Evolutionary conservation across 2,329 filamentous ascomycete species (phyloP).

Genomic region (Xylaria sp.): DNA sequence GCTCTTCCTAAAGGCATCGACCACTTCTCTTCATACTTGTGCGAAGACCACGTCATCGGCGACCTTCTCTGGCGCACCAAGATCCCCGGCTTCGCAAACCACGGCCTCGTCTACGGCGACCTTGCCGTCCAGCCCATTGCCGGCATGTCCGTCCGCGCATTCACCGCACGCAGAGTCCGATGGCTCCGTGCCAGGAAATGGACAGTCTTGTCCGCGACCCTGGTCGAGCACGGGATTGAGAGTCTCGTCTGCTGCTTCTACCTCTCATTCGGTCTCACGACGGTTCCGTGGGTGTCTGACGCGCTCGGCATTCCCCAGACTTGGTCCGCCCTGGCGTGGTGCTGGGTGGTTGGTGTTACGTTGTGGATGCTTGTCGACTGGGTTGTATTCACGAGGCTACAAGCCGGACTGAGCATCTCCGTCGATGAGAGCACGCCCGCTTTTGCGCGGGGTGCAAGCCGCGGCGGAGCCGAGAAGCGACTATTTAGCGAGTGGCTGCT

Average conservation of each 20-base stretch:
- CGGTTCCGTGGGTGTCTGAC: constrained; percentile 70
- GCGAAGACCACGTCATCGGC: constrained; percentile 95
- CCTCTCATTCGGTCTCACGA: constrained; percentile 81
- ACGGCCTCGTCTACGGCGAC: constrained; percentile 85
- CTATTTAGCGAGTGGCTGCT: constrained; percentile 76
- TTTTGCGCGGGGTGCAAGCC: constrained; percentile 69
- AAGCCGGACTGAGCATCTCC: constrained; percentile 76
- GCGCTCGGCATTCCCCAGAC: constrained; percentile 67
- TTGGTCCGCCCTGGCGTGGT: constrained; percentile 71
- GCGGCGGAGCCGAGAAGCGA: constrained; percentile 59
- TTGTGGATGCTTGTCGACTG: constrained; percentile 82
- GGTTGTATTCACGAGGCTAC: constrained; percentile 76
- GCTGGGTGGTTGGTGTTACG: constrained; percentile 73
- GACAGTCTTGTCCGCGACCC: constrained; percentile 86
- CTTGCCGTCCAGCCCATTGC: constrained; percentile 90
- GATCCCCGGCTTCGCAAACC: constrained; percentile 75
- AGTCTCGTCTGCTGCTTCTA: constrained; percentile 85
- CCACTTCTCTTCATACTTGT: constrained; percentile 95
- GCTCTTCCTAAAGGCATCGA: constrained; percentile 76
- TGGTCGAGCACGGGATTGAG: constrained; percentile 94
- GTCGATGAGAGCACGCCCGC: constrained; percentile 76
- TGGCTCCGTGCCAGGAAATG: constrained; percentile 96
- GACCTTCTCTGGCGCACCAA: constrained; percentile 85
- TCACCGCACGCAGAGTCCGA: constrained; percentile 81
- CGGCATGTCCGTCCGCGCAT: constrained; percentile 79